phyloP scores from a whole-genome alignment of 176 grass and related monocot genomes.

The Triticum dicoccoides region DNA sequence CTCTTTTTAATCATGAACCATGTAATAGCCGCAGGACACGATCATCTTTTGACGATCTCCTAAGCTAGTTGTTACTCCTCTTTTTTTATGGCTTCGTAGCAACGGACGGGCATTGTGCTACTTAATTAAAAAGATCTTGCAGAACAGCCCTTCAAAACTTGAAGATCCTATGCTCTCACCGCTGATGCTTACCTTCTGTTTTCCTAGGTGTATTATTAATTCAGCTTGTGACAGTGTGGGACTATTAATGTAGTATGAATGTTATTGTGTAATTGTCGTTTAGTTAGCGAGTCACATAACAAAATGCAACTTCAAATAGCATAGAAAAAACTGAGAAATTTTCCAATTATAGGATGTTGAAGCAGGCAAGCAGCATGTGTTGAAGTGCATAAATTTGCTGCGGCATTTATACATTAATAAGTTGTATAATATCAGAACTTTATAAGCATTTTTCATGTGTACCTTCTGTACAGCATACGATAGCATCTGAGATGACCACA shows the following conservation, averaged over 20 bases:
- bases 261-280: background rate
- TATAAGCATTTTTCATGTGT: constrained; percentile 16
- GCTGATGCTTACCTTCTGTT: background rate
- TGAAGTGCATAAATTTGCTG: constrained; percentile 4
- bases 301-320: background rate
- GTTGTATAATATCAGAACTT: background rate
- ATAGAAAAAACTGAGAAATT: background rate
- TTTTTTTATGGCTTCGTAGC: no score
- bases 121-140: background rate
- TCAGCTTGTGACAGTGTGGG: background rate
- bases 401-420: constrained; percentile 2
- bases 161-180: background rate
- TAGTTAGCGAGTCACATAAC: background rate
- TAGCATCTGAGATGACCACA: constrained; percentile 97
- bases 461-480: constrained; percentile 94
- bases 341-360: background rate
- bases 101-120: no score
- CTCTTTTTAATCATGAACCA: no score
- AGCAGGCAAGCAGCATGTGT: background rate
- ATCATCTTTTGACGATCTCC: no score
- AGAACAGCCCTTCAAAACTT: background rate
- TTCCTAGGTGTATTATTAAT: constrained; percentile 2
- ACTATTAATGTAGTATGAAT: background rate
- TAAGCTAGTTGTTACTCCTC: no score
- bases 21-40: no score